phyloP scores from a whole-genome alignment of 1,139 yeast genomes.

The Hansenula sp. region DNA sequence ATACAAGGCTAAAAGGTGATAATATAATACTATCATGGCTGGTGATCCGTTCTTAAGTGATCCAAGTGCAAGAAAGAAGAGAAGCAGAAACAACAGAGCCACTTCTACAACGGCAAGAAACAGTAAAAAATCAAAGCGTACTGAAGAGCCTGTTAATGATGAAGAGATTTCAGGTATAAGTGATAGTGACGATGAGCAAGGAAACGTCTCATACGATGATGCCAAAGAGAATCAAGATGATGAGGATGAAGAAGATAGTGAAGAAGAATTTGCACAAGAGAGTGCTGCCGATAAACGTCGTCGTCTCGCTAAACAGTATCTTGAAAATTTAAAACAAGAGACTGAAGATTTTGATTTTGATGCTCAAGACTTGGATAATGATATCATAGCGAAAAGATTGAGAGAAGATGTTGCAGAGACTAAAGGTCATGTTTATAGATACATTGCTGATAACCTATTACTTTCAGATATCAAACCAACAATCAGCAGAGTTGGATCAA shows the following conservation, averaged over 20 bases:
- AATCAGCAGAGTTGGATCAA: constrained; percentile 56
- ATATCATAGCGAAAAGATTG: constrained; percentile 73
- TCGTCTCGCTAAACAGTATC: constrained; percentile 87
- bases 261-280: constrained; percentile 70
- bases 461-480: constrained; percentile 37
- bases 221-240: constrained; percentile 30
- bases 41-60: constrained; percentile 62
- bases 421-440: constrained; percentile 76
- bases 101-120: constrained; percentile 10
- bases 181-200: constrained; percentile 22
- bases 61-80: constrained; percentile 50
- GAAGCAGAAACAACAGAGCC: constrained; percentile 25
- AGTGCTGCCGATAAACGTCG: constrained; percentile 92
- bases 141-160: constrained; percentile 11
- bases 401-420: constrained; percentile 88
- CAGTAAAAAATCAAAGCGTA: constrained; percentile 8
- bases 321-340: constrained; percentile 69
- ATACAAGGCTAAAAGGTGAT: too few species aligned
- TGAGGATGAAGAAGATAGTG: constrained; percentile 50
- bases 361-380: constrained; percentile 90
- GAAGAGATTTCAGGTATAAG: constrained; percentile 24
- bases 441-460: constrained; percentile 49
- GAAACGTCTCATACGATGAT: constrained; percentile 29
- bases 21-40: constrained; percentile 30
- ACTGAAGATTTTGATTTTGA: constrained; percentile 57